Evolutionary conservation across 371 early-diverging fungal species (phyloP).

Genomic region (Haplosporangium sp.): DNA sequence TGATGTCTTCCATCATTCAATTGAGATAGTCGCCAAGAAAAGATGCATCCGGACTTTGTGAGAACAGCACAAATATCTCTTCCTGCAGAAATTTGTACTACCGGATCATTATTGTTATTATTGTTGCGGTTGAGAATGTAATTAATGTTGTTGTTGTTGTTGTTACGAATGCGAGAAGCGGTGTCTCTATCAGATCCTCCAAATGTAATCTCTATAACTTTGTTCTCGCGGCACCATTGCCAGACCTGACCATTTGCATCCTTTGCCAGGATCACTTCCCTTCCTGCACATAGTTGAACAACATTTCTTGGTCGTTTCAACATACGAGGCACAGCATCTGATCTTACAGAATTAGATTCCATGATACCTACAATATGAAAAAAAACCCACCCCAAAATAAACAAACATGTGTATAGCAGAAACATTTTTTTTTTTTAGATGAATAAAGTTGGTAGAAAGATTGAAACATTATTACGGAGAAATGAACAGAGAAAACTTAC

Average conservation of each 20-base stretch:
- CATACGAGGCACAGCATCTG: conserved; percentile 48
- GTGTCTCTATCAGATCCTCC: conserved; percentile 1
- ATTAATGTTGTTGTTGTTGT: conserved; percentile 6
- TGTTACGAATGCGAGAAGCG: neutral
- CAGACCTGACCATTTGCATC: conserved; percentile 36
- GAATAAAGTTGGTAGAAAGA: neutral
- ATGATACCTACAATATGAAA: conserved; percentile 25
- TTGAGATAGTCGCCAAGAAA: conserved; percentile 37
- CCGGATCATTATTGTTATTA: conserved; percentile 15
- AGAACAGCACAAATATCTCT: conserved; percentile 50
- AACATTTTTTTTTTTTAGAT: conserved; percentile 1
- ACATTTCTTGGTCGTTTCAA: conserved; percentile 34
- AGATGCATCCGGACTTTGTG: conserved; percentile 36
- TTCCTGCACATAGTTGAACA: conserved; percentile 29
- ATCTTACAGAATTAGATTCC: conserved; percentile 32
- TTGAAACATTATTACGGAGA: neutral
- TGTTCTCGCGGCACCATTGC: conserved; percentile 54
- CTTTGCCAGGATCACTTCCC: conserved; percentile 43
- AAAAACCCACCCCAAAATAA: no score
- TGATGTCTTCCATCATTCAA: conserved; percentile 32
- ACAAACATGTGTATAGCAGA: neutral
- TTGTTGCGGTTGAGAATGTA: neutral
- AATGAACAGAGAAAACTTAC: conserved; percentile 25
- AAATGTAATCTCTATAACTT: conserved; percentile 24
- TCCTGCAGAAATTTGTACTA: conserved; percentile 34